Percentiles rank a stretch among this genome's conserved stretches.
phyloP scores from a whole-genome alignment of 148 eudicot species.

The Rhododendron williamsianum region DNA sequence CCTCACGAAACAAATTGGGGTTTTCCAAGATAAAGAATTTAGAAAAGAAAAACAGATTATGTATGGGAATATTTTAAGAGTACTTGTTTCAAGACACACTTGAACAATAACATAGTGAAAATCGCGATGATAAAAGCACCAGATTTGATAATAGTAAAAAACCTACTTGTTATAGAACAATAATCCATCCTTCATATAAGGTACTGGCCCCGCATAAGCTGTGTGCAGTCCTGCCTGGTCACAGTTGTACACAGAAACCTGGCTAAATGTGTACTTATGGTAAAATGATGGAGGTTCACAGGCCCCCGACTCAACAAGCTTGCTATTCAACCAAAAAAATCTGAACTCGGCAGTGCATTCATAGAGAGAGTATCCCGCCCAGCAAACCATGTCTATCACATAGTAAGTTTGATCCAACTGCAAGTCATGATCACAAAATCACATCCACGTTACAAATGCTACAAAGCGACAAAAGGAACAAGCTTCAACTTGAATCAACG shows the following conservation, averaged over 20 bases:
- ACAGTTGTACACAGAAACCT: conserved; percentile 68
- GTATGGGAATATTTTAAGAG: not conserved
- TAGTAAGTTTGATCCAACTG: conserved; percentile 91
- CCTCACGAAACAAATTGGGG: not conserved
- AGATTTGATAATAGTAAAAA: not conserved
- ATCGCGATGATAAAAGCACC: not conserved
- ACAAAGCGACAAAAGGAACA: conserved; percentile 1
- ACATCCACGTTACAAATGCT: not conserved
- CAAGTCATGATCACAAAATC: conserved; percentile 16
- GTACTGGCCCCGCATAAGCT: conserved; percentile 68
- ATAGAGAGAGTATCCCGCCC: conserved; percentile 85
- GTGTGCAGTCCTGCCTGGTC: conserved; percentile 67
- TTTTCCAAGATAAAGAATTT: not conserved
- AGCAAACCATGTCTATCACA: conserved; percentile 86
- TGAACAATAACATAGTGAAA: not conserved
- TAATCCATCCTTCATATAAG: conserved; percentile 92
- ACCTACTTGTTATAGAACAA: conserved; percentile 81
- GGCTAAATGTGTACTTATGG: conserved; percentile 66
- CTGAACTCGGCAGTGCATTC: conserved; percentile 95
- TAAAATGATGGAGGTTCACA: conserved; percentile 69
- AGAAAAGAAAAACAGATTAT: not conserved
- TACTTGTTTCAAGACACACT: not conserved
- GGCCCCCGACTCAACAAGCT: conserved; percentile 83
- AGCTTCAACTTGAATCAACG: not conserved
- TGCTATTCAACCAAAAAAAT: conserved; percentile 90